phyloP scores from a whole-genome alignment of 768 basidiomycete genomes.

The Suillus tomentosus region DNA sequence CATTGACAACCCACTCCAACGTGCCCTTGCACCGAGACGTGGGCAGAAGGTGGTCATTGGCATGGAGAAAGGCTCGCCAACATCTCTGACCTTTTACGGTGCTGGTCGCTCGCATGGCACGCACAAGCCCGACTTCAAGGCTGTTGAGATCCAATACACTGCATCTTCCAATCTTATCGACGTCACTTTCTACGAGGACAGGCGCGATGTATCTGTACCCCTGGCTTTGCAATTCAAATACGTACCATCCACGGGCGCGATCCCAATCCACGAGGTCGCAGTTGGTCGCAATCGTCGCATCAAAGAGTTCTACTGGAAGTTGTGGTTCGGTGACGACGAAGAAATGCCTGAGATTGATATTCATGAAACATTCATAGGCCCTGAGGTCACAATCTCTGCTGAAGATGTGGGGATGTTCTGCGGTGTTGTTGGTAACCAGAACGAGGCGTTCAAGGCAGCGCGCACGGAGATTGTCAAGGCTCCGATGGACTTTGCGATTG shows the following conservation, averaged over 20 bases:
- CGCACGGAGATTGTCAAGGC: slow-evolving; percentile 72
- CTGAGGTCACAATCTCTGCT: slow-evolving; percentile 79
- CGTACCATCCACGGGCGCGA: slow-evolving; percentile 83
- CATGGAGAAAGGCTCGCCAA: slow-evolving; percentile 46
- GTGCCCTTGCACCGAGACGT: slow-evolving; percentile 79
- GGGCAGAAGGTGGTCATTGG: slow-evolving; percentile 77
- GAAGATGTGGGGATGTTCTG: slow-evolving; percentile 87
- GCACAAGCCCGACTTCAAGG: slow-evolving; percentile 79
- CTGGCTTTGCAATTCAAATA: slow-evolving; percentile 83
- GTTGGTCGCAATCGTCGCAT: slow-evolving; percentile 84
- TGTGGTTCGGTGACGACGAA: slow-evolving; percentile 94
- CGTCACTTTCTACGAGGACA: slow-evolving; percentile 83
- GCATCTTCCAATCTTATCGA: slow-evolving; percentile 56
- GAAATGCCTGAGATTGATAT: slow-evolving; percentile 77
- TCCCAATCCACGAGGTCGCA: slow-evolving; percentile 90
- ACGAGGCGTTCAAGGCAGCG: slow-evolving; percentile 83
- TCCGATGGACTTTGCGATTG: slow-evolving; percentile 99
- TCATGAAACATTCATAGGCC: slow-evolving; percentile 81
- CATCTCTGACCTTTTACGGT: slow-evolving; percentile 70
- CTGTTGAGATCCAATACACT: slow-evolving; percentile 70
- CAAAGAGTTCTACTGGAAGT: slow-evolving; percentile 97
- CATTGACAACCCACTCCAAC: slow-evolving; percentile 86
- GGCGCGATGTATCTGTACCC: slow-evolving; percentile 72
- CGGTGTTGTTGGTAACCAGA: slow-evolving; percentile 90
- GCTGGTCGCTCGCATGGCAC: slow-evolving; percentile 77